Conservation (phyloP, 1,284 basidiomycete species). For the Mycosarcoma maydis region DNA sequence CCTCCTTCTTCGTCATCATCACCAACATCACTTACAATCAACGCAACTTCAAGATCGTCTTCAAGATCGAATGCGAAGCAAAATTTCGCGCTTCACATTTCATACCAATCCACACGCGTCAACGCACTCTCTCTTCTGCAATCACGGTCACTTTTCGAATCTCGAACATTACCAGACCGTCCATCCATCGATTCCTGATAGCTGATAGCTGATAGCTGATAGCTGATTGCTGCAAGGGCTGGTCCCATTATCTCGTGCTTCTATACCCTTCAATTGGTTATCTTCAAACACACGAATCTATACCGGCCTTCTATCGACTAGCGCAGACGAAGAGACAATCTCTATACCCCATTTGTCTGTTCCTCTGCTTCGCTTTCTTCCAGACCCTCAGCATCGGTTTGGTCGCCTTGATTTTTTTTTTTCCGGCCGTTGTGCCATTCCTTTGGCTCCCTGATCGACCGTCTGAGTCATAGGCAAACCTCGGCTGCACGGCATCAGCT, state of each 20-base stretch:
- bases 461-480: constrained; percentile 14
- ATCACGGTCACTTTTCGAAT: constrained; percentile 7
- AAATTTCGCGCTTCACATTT: too few species aligned
- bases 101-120: background rate
- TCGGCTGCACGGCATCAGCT: constrained; percentile 21
- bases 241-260: too few species aligned
- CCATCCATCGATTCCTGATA: constrained; percentile 4
- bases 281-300: too few species aligned
- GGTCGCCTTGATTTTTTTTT: background rate
- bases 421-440: constrained; percentile 9
- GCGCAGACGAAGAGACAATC: too few species aligned
- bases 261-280: too few species aligned
- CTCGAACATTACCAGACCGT: background rate
- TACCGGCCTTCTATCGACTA: too few species aligned
- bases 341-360: too few species aligned
- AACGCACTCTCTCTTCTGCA: constrained; percentile 1
- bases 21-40: background rate
- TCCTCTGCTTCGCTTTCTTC: too few species aligned
- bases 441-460: background rate
- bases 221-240: constrained; percentile 6
- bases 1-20: background rate
- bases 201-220: too few species aligned
- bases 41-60: too few species aligned
- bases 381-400: background rate
- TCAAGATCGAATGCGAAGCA: too few species aligned